Evolutionary conservation across 129 eudicot genomes (phyloP).

Genomic region (Ambrosia trifida): DNA sequence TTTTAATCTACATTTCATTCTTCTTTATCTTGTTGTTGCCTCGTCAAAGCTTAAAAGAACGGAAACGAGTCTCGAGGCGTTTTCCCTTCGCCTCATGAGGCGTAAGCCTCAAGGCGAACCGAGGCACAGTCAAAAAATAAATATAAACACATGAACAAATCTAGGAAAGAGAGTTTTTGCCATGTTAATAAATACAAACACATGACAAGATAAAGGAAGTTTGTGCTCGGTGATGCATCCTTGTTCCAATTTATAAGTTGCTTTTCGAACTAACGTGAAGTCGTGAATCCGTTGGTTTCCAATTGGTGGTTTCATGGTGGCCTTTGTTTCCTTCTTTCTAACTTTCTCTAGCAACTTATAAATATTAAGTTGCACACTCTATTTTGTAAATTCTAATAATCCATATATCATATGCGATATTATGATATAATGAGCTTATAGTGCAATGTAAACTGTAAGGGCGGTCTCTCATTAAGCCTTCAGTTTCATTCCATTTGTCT

Average conservation of each 20-base stretch:
- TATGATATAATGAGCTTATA: background rate
- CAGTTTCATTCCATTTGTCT: constrained; percentile 1
- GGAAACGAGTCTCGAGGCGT: too few species aligned
- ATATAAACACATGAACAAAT: too few species aligned
- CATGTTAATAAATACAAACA: background rate
- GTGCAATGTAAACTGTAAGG: too few species aligned
- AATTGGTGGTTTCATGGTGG: background rate
- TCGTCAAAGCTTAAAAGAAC: too few species aligned
- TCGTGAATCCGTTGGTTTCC: background rate
- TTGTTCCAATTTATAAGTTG: background rate
- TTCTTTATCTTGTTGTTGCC: too few species aligned
- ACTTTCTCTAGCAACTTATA: background rate
- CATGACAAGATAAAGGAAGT: background rate
- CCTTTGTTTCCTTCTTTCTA: background rate
- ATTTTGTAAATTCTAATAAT: background rate
- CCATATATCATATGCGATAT: too few species aligned
- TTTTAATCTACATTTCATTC: too few species aligned
- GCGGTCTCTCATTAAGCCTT: background rate
- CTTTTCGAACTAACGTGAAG: background rate
- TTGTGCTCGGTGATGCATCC: constrained; percentile 1
- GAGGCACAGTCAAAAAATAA: too few species aligned
- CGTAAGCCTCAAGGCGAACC: too few species aligned
- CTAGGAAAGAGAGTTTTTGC: constrained; percentile 1
- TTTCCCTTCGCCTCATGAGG: too few species aligned
- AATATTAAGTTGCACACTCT: background rate